phyloP scores from a whole-genome alignment of 1,284 basidiomycete genomes.

The Xanthoconium separans region DNA sequence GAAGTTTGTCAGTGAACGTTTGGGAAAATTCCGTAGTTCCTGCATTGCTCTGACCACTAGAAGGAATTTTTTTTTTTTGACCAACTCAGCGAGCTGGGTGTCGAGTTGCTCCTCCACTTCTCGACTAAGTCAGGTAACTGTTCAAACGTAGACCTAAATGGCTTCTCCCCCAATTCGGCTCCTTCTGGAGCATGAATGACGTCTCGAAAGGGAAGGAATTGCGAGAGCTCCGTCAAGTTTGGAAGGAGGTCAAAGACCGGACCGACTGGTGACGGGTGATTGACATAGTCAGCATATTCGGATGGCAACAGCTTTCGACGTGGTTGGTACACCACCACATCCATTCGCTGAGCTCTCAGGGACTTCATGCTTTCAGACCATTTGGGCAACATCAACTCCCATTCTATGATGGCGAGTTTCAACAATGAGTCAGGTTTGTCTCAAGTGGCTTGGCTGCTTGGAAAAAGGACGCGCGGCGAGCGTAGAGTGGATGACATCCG shows the following conservation, averaged over 20 bases:
- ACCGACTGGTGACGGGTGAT: not conserved
- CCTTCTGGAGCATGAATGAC: constrained; percentile 9
- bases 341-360: constrained; percentile 1
- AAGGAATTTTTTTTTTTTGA: constrained; percentile 8
- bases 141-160: constrained; percentile 13
- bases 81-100: constrained; percentile 4
- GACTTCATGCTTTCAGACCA: constrained; percentile 5
- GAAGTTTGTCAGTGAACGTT: not conserved
- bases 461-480: not conserved
- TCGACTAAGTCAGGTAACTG: not conserved
- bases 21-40: no score
- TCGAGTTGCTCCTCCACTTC: constrained; percentile 2
- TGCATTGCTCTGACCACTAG: no score
- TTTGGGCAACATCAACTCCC: constrained; percentile 1
- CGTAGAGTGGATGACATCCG: no score
- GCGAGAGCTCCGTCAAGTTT: constrained; percentile 6
- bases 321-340: constrained; percentile 8
- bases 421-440: not conserved
- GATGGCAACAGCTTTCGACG: constrained; percentile 3
- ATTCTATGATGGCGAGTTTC: constrained; percentile 3
- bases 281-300: constrained; percentile 3
- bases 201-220: constrained; percentile 6
- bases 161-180: not conserved
- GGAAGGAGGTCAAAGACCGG: constrained; percentile 11
- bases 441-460: not conserved